Conservation (phyloP, 1,284 basidiomycete genomes). For the Xerocomus subilludens region DNA sequence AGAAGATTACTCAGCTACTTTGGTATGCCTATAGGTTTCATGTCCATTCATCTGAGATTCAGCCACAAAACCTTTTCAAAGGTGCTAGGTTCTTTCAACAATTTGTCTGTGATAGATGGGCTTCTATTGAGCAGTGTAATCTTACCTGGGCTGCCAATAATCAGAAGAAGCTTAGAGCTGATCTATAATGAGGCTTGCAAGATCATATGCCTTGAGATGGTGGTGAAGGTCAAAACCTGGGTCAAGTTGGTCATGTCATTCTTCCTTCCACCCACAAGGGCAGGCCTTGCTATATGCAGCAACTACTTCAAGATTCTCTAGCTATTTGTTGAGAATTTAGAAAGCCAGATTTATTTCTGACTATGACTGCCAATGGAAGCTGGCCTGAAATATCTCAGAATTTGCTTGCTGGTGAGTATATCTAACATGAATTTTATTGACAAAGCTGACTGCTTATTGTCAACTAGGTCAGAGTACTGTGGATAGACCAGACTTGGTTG, state of each 20-base stretch:
- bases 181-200: too few relatives aligned
- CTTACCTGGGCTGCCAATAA: too few relatives aligned
- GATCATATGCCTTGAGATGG: too few relatives aligned
- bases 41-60: too few relatives aligned
- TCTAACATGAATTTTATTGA: background rate
- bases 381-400: constrained; percentile 60
- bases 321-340: constrained; percentile 25
- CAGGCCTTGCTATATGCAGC: constrained; percentile 12
- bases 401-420: constrained; percentile 53
- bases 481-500: constrained; percentile 62
- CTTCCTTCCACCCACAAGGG: constrained; percentile 18
- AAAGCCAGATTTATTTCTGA: constrained; percentile 28
- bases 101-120: too few relatives aligned
- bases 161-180: too few relatives aligned
- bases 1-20: too few relatives aligned
- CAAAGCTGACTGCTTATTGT: background rate
- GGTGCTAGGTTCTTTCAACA: too few relatives aligned
- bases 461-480: constrained; percentile 50
- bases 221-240: background rate
- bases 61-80: too few relatives aligned
- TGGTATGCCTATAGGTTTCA: too few relatives aligned
- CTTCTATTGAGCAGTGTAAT: too few relatives aligned
- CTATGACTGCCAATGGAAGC: constrained; percentile 54
- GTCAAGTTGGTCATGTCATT: constrained; percentile 22
- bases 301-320: constrained; percentile 28